Evolutionary conservation across 78 protist genomes (phyloP), one percentile per base, ranked within the genome.

Genomic region (Monocercomonoides exilis): DNA sequence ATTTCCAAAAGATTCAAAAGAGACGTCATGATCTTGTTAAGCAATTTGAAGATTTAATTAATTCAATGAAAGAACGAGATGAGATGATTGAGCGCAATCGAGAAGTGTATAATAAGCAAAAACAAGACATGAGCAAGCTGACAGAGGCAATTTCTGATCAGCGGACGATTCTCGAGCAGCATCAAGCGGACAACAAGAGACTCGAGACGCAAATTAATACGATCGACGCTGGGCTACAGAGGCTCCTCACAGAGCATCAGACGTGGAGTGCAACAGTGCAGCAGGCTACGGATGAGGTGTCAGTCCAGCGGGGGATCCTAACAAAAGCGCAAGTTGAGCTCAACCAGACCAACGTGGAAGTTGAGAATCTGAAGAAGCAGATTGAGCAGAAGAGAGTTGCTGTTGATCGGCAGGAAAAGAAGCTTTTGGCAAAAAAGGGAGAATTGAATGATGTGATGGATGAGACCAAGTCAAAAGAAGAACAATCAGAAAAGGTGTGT

Each of bases 1-100:
- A 91, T 85, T 93, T 88, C 92, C 36, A 45, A 4, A 1, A 3
- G 3, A 85, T 91, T 21, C 93, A 93, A 81, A 1, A 0, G 1
- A 91, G 90, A 85, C 90, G 94, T 34, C 89, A 91, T 80, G 45
- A 86, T 4, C 91, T 93, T 2, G 79, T 91, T 4, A 3, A 0
- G 2, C 94, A 91, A 21, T 21, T 79, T 79, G 82, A 6, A 79
- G 43, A 6, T 6, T 29, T 79, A 38, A 21, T 54, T 11, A 54
- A 11, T 29, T 29, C 70, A 54, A 54, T 54, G 11, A 21, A 54
- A 21, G 70, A 54, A 54, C 11, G 70, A 54, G 70, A 54, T 21
- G 70, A 11, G 11, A 54, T 29, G 21, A 54, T 54, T 21, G 21
- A 54, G 70, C 38, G 21, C 21, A 54, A 54, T 54, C 38, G 21